Conservation (phyloP, 2,329 filamentous ascomycete genomes). For the Arthrinium phaeospermum region DNA sequence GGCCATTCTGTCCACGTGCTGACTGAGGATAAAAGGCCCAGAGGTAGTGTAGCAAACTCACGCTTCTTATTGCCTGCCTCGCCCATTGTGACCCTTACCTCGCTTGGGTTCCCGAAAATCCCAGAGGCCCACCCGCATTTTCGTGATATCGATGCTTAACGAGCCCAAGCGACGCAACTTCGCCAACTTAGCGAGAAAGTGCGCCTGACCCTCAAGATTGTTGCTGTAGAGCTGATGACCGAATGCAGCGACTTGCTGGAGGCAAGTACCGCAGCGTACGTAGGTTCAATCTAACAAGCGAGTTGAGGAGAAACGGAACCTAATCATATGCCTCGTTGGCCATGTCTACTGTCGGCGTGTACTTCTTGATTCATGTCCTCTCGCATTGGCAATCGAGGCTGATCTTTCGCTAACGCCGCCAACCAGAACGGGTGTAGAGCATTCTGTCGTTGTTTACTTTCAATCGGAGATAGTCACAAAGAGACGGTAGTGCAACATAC, state of each 20-base stretch:
- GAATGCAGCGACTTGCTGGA: conserved; percentile 18
- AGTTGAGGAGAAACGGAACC: neutral
- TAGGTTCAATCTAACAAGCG: conserved; percentile 20
- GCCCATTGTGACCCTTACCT: conserved; percentile 15
- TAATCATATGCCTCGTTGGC: conserved; percentile 6
- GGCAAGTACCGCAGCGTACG: neutral
- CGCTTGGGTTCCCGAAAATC: conserved; percentile 21
- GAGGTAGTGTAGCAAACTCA: neutral
- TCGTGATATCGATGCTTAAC: conserved; percentile 1
- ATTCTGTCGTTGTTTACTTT: neutral
- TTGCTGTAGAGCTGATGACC: neutral
- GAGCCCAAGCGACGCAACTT: conserved; percentile 9
- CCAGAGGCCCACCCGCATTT: conserved; percentile 12
- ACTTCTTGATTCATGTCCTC: neutral
- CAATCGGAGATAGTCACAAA: neutral
- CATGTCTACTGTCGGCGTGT: neutral
- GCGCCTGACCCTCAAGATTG: conserved; percentile 13
- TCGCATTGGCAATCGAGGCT: conserved; percentile 8
- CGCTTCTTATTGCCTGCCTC: neutral
- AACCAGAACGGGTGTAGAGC: conserved; percentile 3
- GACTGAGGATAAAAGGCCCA: neutral
- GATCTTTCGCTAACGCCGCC: conserved; percentile 16
- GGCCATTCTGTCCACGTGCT: neutral
- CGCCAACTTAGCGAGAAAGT: conserved; percentile 6
- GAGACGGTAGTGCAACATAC: neutral